Base-by-base conservation (phyloP, 306 rosid species). In the Rosa lucieae region DNA sequence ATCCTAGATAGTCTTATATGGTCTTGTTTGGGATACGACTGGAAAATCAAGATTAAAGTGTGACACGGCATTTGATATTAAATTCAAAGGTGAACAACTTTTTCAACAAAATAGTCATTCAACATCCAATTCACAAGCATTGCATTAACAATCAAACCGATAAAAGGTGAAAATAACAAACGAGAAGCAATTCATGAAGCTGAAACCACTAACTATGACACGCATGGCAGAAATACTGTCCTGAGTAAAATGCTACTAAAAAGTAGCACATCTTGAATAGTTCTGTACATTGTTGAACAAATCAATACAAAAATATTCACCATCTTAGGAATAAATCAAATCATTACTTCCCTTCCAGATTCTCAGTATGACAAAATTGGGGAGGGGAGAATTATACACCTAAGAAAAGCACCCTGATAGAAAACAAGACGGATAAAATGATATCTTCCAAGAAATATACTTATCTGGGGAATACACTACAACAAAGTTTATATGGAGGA, bases 271-370 rank as follows among this genome's bases (percentile, higher is more conserved):
- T 55, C 42, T 68, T 80, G 75, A 46, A 39, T 39, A 39, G 46
- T 67, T 72, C 67, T 80, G 84, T 84, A 80, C 82, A 80, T 69
- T 56, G 79, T 72, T 55, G 52, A 18, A 63, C 76, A 80, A 77
- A 51, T 55, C 32, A 35, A 56, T 52, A 76, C 81, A 76, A 76
- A 71, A 66, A n/a, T 58, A 72, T 53, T 5, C 23, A 67, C 63
- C 72, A 21, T 1, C 43, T 13, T 59, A 47, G 61, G 58, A 46
- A 76, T n/a, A 76, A 29, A 61, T 62, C 35, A 62, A 62, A 62
- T 76, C 47, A 46, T 46, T 62, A 18, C 35, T 4, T 43, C 70
- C 44, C 70, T 29, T 18, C n/a, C 47, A 63, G 61, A 32, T 76
- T 32, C 72, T 62, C 47, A n/a, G 37, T 35, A 32, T 47, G 13